Percentiles rank a stretch among this genome's conserved stretches.
phyloP scores from a whole-genome alignment of 192 early-diverging fungal genomes.

The Coemansia sp. region DNA sequence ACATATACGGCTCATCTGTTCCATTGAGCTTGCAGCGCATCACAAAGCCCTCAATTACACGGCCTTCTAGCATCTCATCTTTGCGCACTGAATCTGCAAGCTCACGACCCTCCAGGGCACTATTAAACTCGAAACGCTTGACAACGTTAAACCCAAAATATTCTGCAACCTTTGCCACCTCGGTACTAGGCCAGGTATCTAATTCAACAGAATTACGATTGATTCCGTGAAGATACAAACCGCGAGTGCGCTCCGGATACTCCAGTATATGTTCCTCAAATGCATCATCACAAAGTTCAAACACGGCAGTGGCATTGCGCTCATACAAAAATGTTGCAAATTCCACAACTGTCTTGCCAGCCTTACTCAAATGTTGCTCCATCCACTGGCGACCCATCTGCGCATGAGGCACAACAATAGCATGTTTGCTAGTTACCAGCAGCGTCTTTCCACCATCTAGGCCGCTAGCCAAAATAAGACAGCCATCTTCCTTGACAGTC shows the following conservation, averaged over 20 bases:
- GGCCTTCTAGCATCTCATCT: slow-evolving; percentile 64
- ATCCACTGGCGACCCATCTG: slow-evolving; percentile 79
- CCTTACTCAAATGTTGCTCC: slow-evolving; percentile 60
- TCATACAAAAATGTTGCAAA: slow-evolving; percentile 69
- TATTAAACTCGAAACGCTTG: slow-evolving; percentile 57
- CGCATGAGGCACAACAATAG: slow-evolving; percentile 41
- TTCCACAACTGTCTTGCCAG: slow-evolving; percentile 62
- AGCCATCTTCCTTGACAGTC: slow-evolving; percentile 96
- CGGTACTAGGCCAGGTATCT: slow-evolving; percentile 65
- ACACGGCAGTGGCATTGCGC: slow-evolving; percentile 78
- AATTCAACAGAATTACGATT: slow-evolving; percentile 78
- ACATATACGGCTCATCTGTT: slow-evolving; percentile 55
- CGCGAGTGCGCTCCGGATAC: slow-evolving; percentile 73
- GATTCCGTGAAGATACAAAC: slow-evolving; percentile 90
- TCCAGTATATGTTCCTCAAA: slow-evolving; percentile 95
- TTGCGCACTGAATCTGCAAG: slow-evolving; percentile 69
- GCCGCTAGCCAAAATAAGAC: slow-evolving; percentile 83
- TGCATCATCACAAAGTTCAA: slow-evolving; percentile 86
- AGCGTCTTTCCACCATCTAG: slow-evolving; percentile 60
- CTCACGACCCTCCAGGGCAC: slow-evolving; percentile 60
- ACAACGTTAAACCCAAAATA: slow-evolving; percentile 73
- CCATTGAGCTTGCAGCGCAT: slow-evolving; percentile 65
- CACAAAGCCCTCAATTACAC: slow-evolving; percentile 90
- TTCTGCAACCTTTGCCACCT: slow-evolving; percentile 64
- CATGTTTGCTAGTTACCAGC: slow-evolving; percentile 89